Evolutionary conservation across 805 yeast genomes (phyloP), one percentile per base, ranked within the genome.

Genomic region (Cyberlindnera americana): DNA sequence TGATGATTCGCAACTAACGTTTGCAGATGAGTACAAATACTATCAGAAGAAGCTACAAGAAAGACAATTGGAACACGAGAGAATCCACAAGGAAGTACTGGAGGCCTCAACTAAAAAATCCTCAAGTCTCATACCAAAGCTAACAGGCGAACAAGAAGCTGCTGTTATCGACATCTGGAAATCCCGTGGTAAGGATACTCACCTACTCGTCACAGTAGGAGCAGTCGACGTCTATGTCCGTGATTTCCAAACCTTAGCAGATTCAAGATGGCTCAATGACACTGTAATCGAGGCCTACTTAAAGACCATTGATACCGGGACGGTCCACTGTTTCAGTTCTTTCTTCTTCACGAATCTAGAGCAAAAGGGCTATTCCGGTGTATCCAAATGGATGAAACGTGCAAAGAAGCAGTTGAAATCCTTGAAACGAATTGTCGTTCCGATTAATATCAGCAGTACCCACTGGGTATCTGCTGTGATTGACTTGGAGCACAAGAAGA

Each of bases 391-490:
- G 96, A 81, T 93, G 47, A 83, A 79, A 51, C 72, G 91, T 35
- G 79, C 83, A 41, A 81, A 83, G 50, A 72, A 77, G 37, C 74
- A 81, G 46, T 78, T 91, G 7, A 70, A 77, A 4, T 70, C 74
- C 31, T 66, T 84, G 49, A 83, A 82, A 32, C 67, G 75, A 44
- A 70, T 93, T 10, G 70, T 91, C 45, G 80, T 85, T 9, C 99
- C 99, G 0, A 81, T 93, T n/a, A 93, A 93, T 53, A 67, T 84
- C 18, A 73, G 76, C 62, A 78, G 80, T 40, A 75, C 90, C 1
- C 99, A 93, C 61, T 93, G 99, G 99, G 93, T 95, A 2, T 64
- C 89, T 21, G 89, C 91, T 0, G 83, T 82, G 28, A 70, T 91
- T 17, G 81, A 93, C 60, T 75, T 88, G 44, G 62, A 61, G 31